Evolutionary conservation across 1,284 basidiomycete species (phyloP).

Genomic region (Naganishia cerealis): DNA sequence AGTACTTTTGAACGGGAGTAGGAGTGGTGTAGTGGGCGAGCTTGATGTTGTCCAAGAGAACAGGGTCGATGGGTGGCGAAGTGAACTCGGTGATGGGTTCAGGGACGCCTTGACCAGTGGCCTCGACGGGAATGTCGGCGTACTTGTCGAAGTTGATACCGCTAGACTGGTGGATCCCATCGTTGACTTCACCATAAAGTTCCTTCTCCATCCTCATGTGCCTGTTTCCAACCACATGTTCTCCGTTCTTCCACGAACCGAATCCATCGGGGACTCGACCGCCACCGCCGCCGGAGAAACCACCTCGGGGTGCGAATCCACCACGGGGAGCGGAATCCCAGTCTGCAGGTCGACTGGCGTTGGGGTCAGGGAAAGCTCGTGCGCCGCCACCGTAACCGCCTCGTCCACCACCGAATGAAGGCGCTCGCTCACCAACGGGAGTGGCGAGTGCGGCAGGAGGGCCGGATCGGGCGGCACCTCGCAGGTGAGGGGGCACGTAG

Average conservation of each 20-base stretch:
- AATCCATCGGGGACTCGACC: constrained; percentile 64
- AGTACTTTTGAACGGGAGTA: constrained; percentile 99
- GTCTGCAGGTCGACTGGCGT: constrained; percentile 59
- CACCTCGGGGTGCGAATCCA: constrained; percentile 52
- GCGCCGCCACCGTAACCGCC: constrained; percentile 34
- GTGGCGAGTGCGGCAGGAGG: constrained; percentile 61
- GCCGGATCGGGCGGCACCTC: constrained; percentile 61
- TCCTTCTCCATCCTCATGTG: constrained; percentile 91
- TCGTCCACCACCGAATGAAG: constrained; percentile 47
- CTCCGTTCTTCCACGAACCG: constrained; percentile 86
- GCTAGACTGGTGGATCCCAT: constrained; percentile 69
- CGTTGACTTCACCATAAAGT: constrained; percentile 85
- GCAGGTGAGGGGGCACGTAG: constrained; percentile 87
- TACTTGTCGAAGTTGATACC: constrained; percentile 99
- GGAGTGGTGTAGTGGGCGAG: constrained; percentile 90
- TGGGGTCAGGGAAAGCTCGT: constrained; percentile 44
- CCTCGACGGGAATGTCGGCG: constrained; percentile 98
- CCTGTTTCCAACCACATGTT: constrained; percentile 75
- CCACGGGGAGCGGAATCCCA: constrained; percentile 55
- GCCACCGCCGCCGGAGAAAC: constrained; percentile 57
- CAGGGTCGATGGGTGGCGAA: constrained; percentile 83
- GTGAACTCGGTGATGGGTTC: constrained; percentile 88
- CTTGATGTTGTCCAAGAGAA: constrained; percentile 91
- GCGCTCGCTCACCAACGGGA: constrained; percentile 48
- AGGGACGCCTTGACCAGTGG: constrained; percentile 90